Base-by-base conservation (phyloP, 345 rosid species). In the Anastatica hierochuntica region DNA sequence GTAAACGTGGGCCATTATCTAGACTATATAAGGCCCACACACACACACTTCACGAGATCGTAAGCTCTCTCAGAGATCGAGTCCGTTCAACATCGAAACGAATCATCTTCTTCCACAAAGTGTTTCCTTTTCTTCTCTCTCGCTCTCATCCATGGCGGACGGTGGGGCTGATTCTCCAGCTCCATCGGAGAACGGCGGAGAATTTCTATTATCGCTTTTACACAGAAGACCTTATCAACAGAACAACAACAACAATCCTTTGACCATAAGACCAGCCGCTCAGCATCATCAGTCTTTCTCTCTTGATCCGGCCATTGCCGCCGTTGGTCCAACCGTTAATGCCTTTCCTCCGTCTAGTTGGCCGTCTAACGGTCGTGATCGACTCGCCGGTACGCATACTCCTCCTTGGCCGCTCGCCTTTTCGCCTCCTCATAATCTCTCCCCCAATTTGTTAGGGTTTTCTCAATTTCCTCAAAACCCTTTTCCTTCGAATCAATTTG, bases 221-320 rank as follows among this genome's bases (percentile, higher is more conserved):
- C 94, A 74, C 40, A 30, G 49, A 21, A 74, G 80, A 19, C 69
- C 81, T 38, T 48, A 49, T 31, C 78, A 64, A 8, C 68, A 54
- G 0, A 76, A 66, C 12, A 68, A 56, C 1, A 67, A 53, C 13
- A 62, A 49, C 2, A 55, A 48, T 31, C 53, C 46, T 19, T 70
- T 48, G 37, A 56, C 50, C 8, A n/a, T n/a, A n/a, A 56, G 50
- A 18, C 49, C 56, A 47, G 2, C 70, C 67, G 19, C 14, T 46
- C 60, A 40, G 20, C 62, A 60, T 48, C 23, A 24, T 46, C 49
- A n/a, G 58, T 56, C 63, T 0, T 56, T 70, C 33, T 31, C 64
- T 57, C 56, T 72, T 16, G 96, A 92, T 75, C 94, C 96, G 2
- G 98, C 94, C 11, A 83, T 92, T 36, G 90, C 98, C 0, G 86